Conservation (phyloP, 352 stramenopile species). For the Phytophthora aleatoria region DNA sequence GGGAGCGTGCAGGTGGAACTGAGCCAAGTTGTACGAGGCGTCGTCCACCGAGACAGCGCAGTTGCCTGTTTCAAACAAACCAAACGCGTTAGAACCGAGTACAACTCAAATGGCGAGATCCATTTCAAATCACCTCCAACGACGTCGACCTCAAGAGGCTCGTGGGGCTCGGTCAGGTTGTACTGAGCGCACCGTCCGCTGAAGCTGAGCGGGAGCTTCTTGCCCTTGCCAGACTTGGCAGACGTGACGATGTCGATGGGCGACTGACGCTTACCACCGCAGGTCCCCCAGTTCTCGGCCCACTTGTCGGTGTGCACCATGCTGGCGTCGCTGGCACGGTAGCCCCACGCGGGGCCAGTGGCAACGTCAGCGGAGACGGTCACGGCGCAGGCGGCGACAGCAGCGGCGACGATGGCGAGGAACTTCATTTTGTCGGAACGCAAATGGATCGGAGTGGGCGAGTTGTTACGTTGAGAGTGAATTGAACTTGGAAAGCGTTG, state of each 20-base stretch:
- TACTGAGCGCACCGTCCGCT: slow-evolving; percentile 34
- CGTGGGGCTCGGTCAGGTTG: slow-evolving; percentile 36
- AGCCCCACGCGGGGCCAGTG: slow-evolving; percentile 34
- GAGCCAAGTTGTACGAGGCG: slow-evolving; percentile 26
- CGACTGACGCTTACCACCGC: slow-evolving; percentile 41
- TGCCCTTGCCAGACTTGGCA: slow-evolving; percentile 10
- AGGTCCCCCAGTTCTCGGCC: slow-evolving; percentile 27
- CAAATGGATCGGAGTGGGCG: slow-evolving; percentile 15
- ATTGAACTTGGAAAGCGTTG: slow-evolving; percentile 15
- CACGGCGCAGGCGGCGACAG: slow-evolving; percentile 17
- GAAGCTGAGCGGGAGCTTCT: slow-evolving; percentile 34
- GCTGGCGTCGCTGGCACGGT: slow-evolving; percentile 25
- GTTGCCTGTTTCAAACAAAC: slow-evolving; percentile 16
- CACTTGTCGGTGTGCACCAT: slow-evolving; percentile 37
- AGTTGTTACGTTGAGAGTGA: slow-evolving; percentile 25
- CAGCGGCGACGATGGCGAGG: slow-evolving; percentile 22
- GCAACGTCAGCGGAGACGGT: slow-evolving; percentile 22
- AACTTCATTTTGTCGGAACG: slow-evolving; percentile 34
- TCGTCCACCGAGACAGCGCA: slow-evolving; percentile 14
- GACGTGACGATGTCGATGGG: slow-evolving; percentile 45
- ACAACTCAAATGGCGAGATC: background rate
- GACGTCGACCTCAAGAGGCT: slow-evolving; percentile 36
- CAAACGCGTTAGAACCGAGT: slow-evolving; percentile 8
- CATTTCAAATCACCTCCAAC: slow-evolving; percentile 19
- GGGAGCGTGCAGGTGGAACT: slow-evolving; percentile 60